Evolutionary conservation across 2,329 filamentous ascomycete genomes (phyloP).

Genomic region (Aspergillus oerlinghausenensis): DNA sequence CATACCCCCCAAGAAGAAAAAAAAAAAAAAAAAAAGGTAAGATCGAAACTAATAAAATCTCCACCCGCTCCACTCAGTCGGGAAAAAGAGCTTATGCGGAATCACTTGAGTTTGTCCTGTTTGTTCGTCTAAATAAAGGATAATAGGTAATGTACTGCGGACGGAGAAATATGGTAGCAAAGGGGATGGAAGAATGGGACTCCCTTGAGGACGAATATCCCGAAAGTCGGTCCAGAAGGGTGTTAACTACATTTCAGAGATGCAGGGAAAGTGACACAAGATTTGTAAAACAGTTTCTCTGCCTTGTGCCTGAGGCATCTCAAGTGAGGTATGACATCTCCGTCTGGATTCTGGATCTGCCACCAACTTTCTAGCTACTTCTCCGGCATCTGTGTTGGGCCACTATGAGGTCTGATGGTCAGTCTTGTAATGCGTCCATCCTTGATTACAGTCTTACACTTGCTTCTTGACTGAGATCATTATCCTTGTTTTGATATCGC

Average conservation of each 20-base stretch:
- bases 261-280: not conserved
- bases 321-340: not conserved
- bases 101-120: slow-evolving; percentile 10
- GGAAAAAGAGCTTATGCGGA: slow-evolving; percentile 28
- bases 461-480: not conserved
- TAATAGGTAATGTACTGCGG: not conserved
- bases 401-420: not conserved
- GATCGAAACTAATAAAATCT: slow-evolving; percentile 30
- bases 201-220: too few relatives aligned
- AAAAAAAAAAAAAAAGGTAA: not conserved
- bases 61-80: slow-evolving; percentile 29
- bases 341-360: too few relatives aligned
- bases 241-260: not conserved
- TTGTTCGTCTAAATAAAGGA: not conserved
- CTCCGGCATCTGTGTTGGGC: not conserved
- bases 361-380: not conserved
- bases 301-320: too few relatives aligned
- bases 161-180: not conserved
- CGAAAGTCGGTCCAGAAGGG: not conserved
- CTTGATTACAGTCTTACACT: not conserved
- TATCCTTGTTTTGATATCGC: not conserved
- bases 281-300: not conserved
- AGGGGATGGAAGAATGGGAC: not conserved
- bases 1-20: slow-evolving; percentile 9
- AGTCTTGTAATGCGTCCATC: not conserved